These are phyloP conservation scores for Leccinum longicurvipes DNA, from an alignment of 768 basidiomycete species.

Conservation along the genomic window DNA sequence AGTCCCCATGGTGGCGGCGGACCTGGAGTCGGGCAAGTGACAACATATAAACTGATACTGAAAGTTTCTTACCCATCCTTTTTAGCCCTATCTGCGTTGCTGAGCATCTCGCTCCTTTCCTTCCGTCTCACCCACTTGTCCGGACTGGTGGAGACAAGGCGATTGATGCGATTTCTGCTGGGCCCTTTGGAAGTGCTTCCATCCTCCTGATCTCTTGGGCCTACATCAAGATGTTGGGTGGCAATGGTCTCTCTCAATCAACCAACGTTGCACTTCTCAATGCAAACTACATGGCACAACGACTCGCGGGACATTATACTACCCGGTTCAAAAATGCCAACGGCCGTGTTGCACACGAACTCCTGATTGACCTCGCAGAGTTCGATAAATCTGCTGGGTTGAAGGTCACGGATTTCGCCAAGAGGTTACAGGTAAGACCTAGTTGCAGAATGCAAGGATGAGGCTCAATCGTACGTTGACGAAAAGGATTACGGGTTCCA, in stretches of 20 bases:
- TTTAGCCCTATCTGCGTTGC: slow-evolving; percentile 88
- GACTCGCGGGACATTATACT: slow-evolving; percentile 80
- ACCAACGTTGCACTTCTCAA: slow-evolving; percentile 87
- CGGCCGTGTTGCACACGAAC: slow-evolving; percentile 91
- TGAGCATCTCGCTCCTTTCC: slow-evolving; percentile 90
- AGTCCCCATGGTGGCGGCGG: slow-evolving; percentile 98
- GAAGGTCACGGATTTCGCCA: slow-evolving; percentile 96
- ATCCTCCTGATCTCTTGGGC: slow-evolving; percentile 98
- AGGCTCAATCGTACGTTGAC: not conserved
- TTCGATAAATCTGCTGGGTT: slow-evolving; percentile 87
- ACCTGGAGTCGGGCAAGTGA: slow-evolving; percentile 82
- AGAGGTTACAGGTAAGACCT: slow-evolving; percentile 79
- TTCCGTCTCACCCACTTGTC: slow-evolving; percentile 82
- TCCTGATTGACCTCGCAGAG: slow-evolving; percentile 92
- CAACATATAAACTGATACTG: not conserved
- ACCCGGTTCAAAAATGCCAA: slow-evolving; percentile 89
- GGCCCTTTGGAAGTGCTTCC: slow-evolving; percentile 92
- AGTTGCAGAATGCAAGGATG: not conserved
- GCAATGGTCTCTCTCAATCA: slow-evolving; percentile 79
- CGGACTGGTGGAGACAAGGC: slow-evolving; percentile 61
- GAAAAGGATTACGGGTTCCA: slow-evolving; percentile 87
- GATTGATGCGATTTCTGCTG: slow-evolving; percentile 87
- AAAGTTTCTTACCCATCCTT: slow-evolving; percentile 1
- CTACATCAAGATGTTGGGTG: slow-evolving; percentile 99
- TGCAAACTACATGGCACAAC: slow-evolving; percentile 96